Conservation (phyloP, 176 grass and related monocot genomes). For the Hyparrhenia diplandra region DNA sequence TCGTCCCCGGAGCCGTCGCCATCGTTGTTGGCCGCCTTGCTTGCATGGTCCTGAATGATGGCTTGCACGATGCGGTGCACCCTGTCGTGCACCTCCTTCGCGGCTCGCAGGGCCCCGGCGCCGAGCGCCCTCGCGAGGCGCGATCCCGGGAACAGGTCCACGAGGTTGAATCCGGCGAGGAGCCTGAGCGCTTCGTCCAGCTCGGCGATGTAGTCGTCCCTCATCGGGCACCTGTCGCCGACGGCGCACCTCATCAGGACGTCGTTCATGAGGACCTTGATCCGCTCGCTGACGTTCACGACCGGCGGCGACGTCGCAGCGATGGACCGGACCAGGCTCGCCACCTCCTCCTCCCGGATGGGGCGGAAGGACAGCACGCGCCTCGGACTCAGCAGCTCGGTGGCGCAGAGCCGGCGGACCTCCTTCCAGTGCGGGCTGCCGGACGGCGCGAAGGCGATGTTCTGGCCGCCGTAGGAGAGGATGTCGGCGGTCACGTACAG, state of each 20-base stretch:
- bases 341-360: constrained; percentile 38
- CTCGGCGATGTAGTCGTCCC: constrained; percentile 12
- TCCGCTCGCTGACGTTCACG: neutral
- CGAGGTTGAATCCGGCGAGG: constrained; percentile 31
- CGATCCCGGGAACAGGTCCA: constrained; percentile 30
- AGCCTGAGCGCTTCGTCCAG: constrained; percentile 13
- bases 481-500: constrained; percentile 18
- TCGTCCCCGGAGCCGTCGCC: neutral
- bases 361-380: constrained; percentile 40
- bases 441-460: constrained; percentile 36
- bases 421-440: constrained; percentile 29
- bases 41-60: constrained; percentile 8
- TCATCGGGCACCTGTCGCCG: constrained; percentile 12
- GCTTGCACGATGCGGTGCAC: neutral
- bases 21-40: neutral
- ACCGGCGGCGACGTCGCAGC: neutral
- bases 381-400: constrained; percentile 33
- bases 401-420: constrained; percentile 44
- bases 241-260: constrained; percentile 8
- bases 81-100: neutral
- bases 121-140: neutral
- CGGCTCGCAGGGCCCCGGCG: neutral
- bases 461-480: constrained; percentile 27
- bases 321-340: constrained; percentile 27
- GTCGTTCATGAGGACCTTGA: constrained; percentile 20